These are phyloP conservation scores for Candida germanica DNA, from an alignment of 805 yeast genomes.

Conservation along the genomic window DNA sequence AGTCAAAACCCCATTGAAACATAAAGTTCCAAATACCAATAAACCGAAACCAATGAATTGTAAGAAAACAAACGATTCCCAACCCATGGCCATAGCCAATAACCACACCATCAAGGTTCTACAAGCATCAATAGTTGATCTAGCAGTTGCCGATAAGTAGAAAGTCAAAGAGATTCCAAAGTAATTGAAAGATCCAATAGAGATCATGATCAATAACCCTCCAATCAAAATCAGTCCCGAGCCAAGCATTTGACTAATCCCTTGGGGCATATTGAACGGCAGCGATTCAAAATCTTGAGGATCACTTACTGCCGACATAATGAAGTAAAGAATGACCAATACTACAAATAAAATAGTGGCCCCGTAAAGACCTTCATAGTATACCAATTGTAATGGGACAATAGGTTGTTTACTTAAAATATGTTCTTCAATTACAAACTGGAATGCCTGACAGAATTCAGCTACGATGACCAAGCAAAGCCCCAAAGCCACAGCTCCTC, in stretches of 20 bases:
- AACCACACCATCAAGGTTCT: constrained; percentile 76
- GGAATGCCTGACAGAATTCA: constrained; percentile 67
- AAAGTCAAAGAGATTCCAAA: constrained; percentile 71
- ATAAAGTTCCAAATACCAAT: constrained; percentile 67
- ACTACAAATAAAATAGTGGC: constrained; percentile 39
- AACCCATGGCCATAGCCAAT: constrained; percentile 64
- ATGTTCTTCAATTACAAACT: constrained; percentile 76
- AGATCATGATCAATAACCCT: constrained; percentile 64
- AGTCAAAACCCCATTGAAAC: constrained; percentile 67
- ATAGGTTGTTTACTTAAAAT: constrained; percentile 51
- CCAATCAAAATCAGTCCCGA: constrained; percentile 44
- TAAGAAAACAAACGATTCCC: constrained; percentile 65
- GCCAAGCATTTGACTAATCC: constrained; percentile 48
- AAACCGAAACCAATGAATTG: constrained; percentile 64
- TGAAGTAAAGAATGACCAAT: constrained; percentile 43
- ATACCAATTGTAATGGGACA: constrained; percentile 64
- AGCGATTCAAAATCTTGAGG: constrained; percentile 41
- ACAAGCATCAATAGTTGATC: constrained; percentile 77
- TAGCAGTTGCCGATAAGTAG: constrained; percentile 66
- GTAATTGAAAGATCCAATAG: constrained; percentile 69
- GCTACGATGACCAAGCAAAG: constrained; percentile 57
- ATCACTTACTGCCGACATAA: constrained; percentile 32
- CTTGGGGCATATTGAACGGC: constrained; percentile 53
- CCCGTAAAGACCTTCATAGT: constrained; percentile 74
- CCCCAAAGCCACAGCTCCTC: constrained; percentile 46